A percentile compares a stretch with the other conserved stretches of the same genome.
Conservation (phyloP, 2,329 filamentous ascomycete species). For the Alternaria tenuissima region DNA sequence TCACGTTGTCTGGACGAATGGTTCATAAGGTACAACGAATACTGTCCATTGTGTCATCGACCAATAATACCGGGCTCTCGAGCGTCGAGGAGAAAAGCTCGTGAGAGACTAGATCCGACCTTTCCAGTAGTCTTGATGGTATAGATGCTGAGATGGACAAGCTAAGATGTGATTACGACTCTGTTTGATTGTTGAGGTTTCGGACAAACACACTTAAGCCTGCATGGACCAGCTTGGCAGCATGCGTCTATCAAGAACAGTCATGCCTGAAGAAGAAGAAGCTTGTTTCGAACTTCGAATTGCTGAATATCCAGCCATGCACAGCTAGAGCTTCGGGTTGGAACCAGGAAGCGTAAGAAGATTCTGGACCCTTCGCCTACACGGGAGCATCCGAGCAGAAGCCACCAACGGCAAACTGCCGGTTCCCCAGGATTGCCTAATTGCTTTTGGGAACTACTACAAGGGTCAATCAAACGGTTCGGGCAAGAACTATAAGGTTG, state of each 20-base stretch:
- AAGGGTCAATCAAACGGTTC: not conserved
- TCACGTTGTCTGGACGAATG: conserved; percentile 49
- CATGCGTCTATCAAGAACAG: not conserved
- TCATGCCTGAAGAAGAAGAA: not conserved
- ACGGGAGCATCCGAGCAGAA: not conserved
- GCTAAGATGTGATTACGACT: not conserved
- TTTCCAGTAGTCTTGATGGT: conserved; percentile 38
- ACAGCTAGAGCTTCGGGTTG: not conserved
- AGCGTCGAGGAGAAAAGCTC: conserved; percentile 12
- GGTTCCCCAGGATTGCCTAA: not conserved
- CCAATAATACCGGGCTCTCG: conserved; percentile 44
- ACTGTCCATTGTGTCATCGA: conserved; percentile 50
- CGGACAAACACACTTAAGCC: not conserved
- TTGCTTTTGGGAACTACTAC: not conserved
- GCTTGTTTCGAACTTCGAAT: not conserved
- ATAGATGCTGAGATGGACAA: conserved; percentile 6
- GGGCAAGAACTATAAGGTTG: not conserved
- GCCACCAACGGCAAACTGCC: not conserved
- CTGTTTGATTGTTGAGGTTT: not conserved
- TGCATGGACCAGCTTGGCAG: not conserved
- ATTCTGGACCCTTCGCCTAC: not conserved
- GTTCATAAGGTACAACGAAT: conserved; percentile 49
- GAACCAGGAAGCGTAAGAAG: not conserved
- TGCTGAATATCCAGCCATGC: not conserved
- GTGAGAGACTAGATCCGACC: conserved; percentile 14